Evolutionary conservation across 768 basidiomycete species (phyloP).

Genomic region (Russula vinacea): DNA sequence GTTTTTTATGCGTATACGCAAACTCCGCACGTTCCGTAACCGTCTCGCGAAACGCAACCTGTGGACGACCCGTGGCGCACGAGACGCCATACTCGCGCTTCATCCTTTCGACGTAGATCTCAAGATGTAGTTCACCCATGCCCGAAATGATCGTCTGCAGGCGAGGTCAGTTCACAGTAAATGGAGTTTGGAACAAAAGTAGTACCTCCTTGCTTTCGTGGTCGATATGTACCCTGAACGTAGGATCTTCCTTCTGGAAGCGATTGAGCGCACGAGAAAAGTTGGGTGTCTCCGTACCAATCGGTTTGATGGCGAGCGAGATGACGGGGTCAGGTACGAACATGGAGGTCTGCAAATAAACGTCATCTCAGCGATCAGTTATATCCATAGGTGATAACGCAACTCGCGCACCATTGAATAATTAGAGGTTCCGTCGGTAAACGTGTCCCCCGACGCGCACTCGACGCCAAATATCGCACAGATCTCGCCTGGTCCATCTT

Average conservation of each 20-base stretch:
- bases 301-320: constrained; percentile 88
- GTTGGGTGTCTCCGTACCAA: constrained; percentile 90
- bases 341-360: constrained; percentile 77
- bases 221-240: constrained; percentile 96
- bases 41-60: constrained; percentile 95
- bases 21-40: constrained; percentile 81
- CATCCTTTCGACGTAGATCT: constrained; percentile 99
- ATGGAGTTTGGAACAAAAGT: constrained; percentile 19
- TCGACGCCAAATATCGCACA: constrained; percentile 99
- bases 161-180: background rate
- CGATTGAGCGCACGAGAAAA: constrained; percentile 95
- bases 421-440: constrained; percentile 86
- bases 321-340: constrained; percentile 98
- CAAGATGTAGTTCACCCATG: constrained; percentile 98
- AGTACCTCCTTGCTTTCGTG: constrained; percentile 86
- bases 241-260: constrained; percentile 98
- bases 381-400: background rate
- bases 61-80: constrained; percentile 91
- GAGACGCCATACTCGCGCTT: constrained; percentile 94
- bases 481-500: constrained; percentile 93
- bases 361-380: background rate
- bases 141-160: constrained; percentile 94
- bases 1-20: constrained; percentile 95
- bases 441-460: constrained; percentile 96
- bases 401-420: constrained; percentile 82